Evolutionary conservation across 129 eudicot genomes (phyloP).

Genomic region (Flaveria bidentis): DNA sequence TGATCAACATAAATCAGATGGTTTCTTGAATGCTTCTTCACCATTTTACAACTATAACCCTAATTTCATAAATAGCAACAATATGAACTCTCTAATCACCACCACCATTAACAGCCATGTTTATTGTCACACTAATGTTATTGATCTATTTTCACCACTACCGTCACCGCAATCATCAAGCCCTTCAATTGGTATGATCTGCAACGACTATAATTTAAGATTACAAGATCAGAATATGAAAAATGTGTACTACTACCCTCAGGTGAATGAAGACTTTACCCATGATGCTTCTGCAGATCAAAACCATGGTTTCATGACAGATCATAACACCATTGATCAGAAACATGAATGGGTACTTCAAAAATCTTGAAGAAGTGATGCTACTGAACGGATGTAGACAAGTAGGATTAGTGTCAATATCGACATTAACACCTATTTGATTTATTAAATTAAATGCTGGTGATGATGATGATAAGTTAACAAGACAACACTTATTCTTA

Average conservation of each 20-base stretch:
- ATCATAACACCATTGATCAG: conserved; percentile 27
- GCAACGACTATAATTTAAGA: too few relatives aligned
- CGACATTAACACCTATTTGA: conserved; percentile 26
- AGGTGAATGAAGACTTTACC: too few relatives aligned
- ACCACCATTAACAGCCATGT: conserved; percentile 9
- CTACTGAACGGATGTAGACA: conserved; percentile 23
- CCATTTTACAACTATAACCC: conserved; percentile 25
- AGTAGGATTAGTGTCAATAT: not conserved
- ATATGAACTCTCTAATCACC: not conserved
- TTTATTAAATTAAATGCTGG: not conserved
- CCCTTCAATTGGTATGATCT: not conserved
- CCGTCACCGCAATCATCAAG: conserved; percentile 18
- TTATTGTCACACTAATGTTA: conserved; percentile 3
- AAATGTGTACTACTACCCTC: not conserved
- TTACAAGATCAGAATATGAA: too few relatives aligned
- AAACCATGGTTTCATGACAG: conserved; percentile 4
- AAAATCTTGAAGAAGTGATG: conserved; percentile 53
- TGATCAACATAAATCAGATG: not conserved
- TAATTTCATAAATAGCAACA: conserved; percentile 23
- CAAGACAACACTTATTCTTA: conserved; percentile 43
- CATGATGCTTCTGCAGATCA: too few relatives aligned
- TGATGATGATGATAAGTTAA: conserved; percentile 45
- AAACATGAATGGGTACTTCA: conserved; percentile 35
- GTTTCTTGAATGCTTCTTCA: conserved; percentile 26
- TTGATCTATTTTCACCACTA: conserved; percentile 9